Evolutionary conservation across 768 basidiomycete genomes (phyloP).

Genomic region (Scleroderma citrinum): DNA sequence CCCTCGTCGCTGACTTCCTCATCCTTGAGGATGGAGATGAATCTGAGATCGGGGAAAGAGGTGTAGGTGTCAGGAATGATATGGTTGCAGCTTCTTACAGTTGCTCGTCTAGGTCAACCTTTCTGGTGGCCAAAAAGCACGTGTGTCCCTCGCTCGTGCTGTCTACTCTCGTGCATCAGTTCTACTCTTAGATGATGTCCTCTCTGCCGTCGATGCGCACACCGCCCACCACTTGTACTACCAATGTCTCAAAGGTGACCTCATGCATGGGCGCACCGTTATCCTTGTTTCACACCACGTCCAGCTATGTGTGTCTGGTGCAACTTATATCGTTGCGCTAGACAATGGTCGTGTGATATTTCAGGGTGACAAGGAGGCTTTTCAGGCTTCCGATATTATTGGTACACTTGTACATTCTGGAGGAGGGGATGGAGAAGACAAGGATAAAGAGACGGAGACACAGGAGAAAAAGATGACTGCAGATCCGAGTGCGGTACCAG

Average conservation of each 20-base stretch:
- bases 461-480: neutral
- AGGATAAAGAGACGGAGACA: constrained; percentile 31
- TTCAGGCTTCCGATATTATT: constrained; percentile 64
- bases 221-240: constrained; percentile 80
- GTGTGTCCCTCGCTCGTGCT: constrained; percentile 76
- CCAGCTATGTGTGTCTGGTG: constrained; percentile 76
- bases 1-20: constrained; percentile 66
- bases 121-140: constrained; percentile 60
- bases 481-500: neutral
- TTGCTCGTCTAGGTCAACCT: constrained; percentile 20
- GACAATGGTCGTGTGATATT: constrained; percentile 68
- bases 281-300: constrained; percentile 94
- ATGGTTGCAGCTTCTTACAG: neutral
- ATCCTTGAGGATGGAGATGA: constrained; percentile 87
- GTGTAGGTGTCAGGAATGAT: constrained; percentile 36
- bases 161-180: constrained; percentile 85
- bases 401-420: constrained; percentile 58
- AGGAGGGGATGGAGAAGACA: constrained; percentile 33
- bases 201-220: constrained; percentile 71
- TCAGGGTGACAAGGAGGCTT: constrained; percentile 58
- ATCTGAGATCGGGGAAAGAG: constrained; percentile 83
- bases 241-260: constrained; percentile 72
- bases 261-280: constrained; percentile 74
- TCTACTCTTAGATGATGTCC: constrained; percentile 80
- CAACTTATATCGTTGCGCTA: constrained; percentile 75